Percentiles rank a stretch among this genome's conserved stretches.
These are phyloP conservation scores for Rhododendron simsii DNA, from an alignment of 148 eudicot species.

Conservation along the genomic window DNA sequence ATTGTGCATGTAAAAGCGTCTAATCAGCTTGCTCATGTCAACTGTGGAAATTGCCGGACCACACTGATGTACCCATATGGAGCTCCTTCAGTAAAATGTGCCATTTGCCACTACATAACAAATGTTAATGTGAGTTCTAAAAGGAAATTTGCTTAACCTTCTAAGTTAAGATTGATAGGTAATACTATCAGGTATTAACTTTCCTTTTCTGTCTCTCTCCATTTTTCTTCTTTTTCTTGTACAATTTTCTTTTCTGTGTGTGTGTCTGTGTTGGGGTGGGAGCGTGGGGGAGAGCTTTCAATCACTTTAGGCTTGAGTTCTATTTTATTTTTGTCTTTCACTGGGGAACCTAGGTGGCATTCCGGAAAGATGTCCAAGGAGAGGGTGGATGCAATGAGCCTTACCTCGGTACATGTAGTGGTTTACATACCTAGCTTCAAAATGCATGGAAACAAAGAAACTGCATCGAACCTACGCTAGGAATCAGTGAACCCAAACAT, in stretches of 20 bases:
- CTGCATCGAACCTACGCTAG: not conserved
- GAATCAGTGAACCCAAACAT: not conserved
- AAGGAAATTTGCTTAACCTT: not conserved
- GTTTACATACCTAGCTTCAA: not conserved
- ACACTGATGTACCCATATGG: constrained; percentile 84
- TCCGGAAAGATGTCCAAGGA: not conserved
- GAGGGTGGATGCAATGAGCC: not conserved
- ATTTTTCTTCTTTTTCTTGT: not conserved
- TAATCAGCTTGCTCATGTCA: constrained; percentile 65
- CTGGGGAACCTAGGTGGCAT: not conserved
- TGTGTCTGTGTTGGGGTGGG: not conserved
- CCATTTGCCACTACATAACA: constrained; percentile 77
- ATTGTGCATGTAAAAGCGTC: constrained; percentile 30
- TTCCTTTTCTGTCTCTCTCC: not conserved
- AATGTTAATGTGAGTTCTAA: constrained; percentile 64
- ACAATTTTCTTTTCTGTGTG: not conserved
- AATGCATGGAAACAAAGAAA: not conserved
- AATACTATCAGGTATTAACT: not conserved
- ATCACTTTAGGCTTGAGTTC: not conserved
- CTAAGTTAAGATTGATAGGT: not conserved
- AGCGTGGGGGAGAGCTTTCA: not conserved
- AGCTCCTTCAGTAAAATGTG: constrained; percentile 92
- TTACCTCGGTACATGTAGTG: not conserved
- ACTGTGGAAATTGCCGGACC: constrained; percentile 76
- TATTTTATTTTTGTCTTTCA: not conserved